Percentiles rank a stretch among this genome's conserved stretches.
These are phyloP conservation scores for Trebouxia sp. DNA, from an alignment of 139 green algal genomes.

Conservation along the genomic window DNA sequence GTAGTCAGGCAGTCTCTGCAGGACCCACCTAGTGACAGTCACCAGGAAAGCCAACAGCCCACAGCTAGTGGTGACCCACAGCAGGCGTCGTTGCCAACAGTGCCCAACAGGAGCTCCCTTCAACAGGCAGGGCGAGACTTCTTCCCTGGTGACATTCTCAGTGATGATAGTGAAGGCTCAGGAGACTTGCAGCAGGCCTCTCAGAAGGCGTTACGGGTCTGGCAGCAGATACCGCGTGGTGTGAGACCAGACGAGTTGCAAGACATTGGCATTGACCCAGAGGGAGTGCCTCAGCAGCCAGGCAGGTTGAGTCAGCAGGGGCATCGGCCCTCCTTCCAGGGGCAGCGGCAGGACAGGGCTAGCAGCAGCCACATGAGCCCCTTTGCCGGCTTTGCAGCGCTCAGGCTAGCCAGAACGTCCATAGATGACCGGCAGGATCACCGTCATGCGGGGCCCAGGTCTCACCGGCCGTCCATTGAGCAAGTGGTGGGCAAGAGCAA, in stretches of 20 bases:
- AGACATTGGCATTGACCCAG: too few relatives aligned
- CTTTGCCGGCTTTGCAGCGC: conserved; percentile 25
- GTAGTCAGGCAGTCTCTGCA: neutral
- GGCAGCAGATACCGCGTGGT: neutral
- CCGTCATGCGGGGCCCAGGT: neutral
- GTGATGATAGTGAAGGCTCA: neutral
- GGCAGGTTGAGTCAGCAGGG: neutral
- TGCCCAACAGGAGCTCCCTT: neutral
- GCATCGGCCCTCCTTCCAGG: too few relatives aligned
- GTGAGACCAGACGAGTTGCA: neutral
- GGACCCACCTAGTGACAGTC: neutral
- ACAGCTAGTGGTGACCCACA: too few relatives aligned
- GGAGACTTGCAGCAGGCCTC: neutral
- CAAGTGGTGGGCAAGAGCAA: neutral
- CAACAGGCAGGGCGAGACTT: neutral
- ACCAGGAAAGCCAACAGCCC: neutral
- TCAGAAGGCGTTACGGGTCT: neutral
- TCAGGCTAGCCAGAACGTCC: neutral
- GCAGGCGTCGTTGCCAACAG: neutral
- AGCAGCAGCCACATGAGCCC: conserved; percentile 16
- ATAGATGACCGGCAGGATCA: neutral
- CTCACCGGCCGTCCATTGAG: neutral
- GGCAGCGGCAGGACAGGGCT: neutral
- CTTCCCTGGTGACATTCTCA: neutral
- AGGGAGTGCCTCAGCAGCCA: too few relatives aligned